Conservation (phyloP, 2,329 filamentous ascomycete species). For the Colletotrichum sp. region DNA sequence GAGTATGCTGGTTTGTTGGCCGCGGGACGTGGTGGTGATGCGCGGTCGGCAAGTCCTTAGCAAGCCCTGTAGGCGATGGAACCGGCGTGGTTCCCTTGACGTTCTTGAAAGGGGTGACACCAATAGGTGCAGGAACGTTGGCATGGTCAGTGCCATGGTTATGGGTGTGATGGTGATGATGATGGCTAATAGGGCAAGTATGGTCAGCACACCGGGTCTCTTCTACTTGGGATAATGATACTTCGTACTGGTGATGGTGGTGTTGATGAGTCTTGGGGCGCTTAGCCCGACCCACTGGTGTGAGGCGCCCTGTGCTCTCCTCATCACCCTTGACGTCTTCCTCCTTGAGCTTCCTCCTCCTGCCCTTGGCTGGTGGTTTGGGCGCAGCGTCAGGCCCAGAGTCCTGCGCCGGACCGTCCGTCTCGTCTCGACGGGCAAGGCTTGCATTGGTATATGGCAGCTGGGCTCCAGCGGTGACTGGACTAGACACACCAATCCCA, state of each 20-base stretch:
- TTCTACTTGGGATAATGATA: constrained; percentile 22
- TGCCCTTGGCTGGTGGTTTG: constrained; percentile 51
- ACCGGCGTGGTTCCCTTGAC: constrained; percentile 51
- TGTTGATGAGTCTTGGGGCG: constrained; percentile 71
- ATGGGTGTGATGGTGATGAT: constrained; percentile 68
- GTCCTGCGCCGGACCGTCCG: constrained; percentile 50
- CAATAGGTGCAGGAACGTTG: constrained; percentile 41
- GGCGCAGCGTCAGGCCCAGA: constrained; percentile 42
- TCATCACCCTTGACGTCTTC: constrained; percentile 74
- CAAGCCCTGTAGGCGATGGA: constrained; percentile 47
- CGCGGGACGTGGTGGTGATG: constrained; percentile 54
- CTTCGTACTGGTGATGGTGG: constrained; percentile 70
- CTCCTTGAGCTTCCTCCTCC: constrained; percentile 77
- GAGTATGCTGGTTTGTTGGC: constrained; percentile 27
- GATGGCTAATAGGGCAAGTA: constrained; percentile 35
- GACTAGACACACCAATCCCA: constrained; percentile 56
- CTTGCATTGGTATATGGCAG: constrained; percentile 52
- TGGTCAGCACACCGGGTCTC: background rate
- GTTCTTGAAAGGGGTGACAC: constrained; percentile 52
- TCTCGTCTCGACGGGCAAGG: constrained; percentile 58
- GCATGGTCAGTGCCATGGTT: constrained; percentile 56
- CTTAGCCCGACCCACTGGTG: constrained; percentile 66
- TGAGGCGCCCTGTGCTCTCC: constrained; percentile 65
- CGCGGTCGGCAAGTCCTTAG: constrained; percentile 39
- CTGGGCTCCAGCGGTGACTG: constrained; percentile 47